Conservation (phyloP, 2,329 filamentous ascomycete species). For the Dissoconium aciculare region DNA sequence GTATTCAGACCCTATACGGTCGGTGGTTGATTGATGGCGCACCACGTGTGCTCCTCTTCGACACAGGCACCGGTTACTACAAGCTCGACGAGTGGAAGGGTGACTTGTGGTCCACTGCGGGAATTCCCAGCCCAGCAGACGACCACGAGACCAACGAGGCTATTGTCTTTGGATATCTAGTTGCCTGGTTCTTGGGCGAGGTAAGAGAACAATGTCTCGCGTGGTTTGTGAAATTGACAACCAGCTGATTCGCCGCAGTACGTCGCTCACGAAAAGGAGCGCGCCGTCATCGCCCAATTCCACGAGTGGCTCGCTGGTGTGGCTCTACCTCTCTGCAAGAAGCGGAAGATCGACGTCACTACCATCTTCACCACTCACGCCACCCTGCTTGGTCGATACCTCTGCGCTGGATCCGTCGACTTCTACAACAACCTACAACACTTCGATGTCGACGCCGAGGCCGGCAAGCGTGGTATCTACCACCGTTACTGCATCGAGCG, state of each 20-base stretch:
- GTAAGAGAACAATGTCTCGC: constrained; percentile 35
- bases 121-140: constrained; percentile 80
- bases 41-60: constrained; percentile 81
- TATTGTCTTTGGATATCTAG: constrained; percentile 91
- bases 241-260: constrained; percentile 44
- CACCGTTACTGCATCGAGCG: constrained; percentile 97
- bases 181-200: constrained; percentile 97
- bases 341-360: constrained; percentile 85
- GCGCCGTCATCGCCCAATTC: constrained; percentile 92
- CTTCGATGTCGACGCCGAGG: constrained; percentile 93
- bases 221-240: neutral
- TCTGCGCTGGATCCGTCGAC: constrained; percentile 92
- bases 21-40: constrained; percentile 96
- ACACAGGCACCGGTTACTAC: constrained; percentile 82
- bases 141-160: constrained; percentile 96
- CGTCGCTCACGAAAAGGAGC: constrained; percentile 79
- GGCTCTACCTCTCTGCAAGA: constrained; percentile 79
- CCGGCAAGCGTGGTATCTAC: constrained; percentile 95
- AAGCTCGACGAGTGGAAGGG: constrained; percentile 94
- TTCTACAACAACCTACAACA: constrained; percentile 98
- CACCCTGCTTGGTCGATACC: constrained; percentile 84
- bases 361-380: constrained; percentile 98
- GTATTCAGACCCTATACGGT: constrained; percentile 80
- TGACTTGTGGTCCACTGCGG: constrained; percentile 82
- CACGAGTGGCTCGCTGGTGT: constrained; percentile 98